These are phyloP conservation scores for Omphalotus guepiniiformis DNA, from an alignment of 768 basidiomycete species.

Conservation along the genomic window DNA sequence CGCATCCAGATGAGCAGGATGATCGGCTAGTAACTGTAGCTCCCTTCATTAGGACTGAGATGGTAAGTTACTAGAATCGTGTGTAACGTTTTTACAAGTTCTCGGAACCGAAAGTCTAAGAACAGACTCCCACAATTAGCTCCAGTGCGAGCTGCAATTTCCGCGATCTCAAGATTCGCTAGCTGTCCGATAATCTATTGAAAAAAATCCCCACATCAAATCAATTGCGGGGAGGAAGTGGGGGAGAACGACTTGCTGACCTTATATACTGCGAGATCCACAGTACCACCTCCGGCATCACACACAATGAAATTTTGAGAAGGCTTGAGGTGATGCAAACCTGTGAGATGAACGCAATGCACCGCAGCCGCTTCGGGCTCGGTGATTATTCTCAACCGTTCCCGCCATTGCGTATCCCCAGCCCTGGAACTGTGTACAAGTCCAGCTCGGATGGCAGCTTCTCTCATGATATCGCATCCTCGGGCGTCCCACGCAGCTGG, in stretches of 20 bases:
- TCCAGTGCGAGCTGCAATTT: slow-evolving; percentile 84
- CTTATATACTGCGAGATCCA: slow-evolving; percentile 59
- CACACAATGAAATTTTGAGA: slow-evolving; percentile 90
- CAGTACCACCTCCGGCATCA: slow-evolving; percentile 85
- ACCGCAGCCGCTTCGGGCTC: slow-evolving; percentile 86
- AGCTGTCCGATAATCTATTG: slow-evolving; percentile 70
- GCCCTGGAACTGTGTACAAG: slow-evolving; percentile 69
- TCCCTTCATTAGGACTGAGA: slow-evolving; percentile 1
- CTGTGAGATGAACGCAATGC: slow-evolving; percentile 79
- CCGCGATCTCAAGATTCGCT: slow-evolving; percentile 83
- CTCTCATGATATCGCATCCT: slow-evolving; percentile 83
- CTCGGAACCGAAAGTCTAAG: slow-evolving; percentile 81
- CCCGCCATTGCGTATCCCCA: slow-evolving; percentile 72
- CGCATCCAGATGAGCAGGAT: slow-evolving; percentile 79
- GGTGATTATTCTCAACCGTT: slow-evolving; percentile 48
- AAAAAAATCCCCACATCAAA: no score
- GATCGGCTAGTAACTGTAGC: slow-evolving; percentile 63
- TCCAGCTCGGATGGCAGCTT: slow-evolving; percentile 76
- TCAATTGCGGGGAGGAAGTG: slow-evolving; percentile 17
- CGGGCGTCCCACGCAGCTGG: slow-evolving; percentile 90
- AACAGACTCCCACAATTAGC: slow-evolving; percentile 87
- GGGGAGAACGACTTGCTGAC: no score
- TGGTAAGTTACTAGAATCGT: no score
- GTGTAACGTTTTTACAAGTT: slow-evolving; percentile 58
- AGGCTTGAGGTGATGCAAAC: slow-evolving; percentile 72